Conservation (phyloP, 2,329 filamentous ascomycete species). For the Ustilaginoidea virens region DNA sequence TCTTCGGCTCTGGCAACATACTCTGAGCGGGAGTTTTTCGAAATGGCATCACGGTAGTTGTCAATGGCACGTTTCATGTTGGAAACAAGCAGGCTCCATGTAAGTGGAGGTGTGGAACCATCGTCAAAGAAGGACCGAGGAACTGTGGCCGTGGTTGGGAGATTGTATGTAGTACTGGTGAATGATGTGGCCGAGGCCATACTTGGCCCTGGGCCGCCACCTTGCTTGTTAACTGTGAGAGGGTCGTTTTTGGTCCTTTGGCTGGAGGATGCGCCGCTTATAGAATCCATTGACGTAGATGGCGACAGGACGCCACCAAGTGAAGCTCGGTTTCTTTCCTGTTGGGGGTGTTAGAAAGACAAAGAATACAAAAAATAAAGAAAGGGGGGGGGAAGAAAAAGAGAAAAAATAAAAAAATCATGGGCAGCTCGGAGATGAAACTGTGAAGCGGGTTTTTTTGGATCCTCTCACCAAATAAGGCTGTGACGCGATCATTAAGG, state of each 20-base stretch:
- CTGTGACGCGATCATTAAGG: conserved; percentile 48
- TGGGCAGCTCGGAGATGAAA: too few relatives aligned
- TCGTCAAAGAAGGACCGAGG: conserved; percentile 86
- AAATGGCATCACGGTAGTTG: conserved; percentile 78
- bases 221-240: conserved; percentile 23
- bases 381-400: too few relatives aligned
- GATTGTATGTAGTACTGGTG: conserved; percentile 40
- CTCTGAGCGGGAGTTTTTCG: conserved; percentile 67
- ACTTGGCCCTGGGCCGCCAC: conserved; percentile 30
- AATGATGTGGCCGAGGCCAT: conserved; percentile 47
- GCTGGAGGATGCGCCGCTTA: conserved; percentile 52
- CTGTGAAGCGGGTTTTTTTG: not conserved
- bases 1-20: conserved; percentile 94
- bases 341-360: too few relatives aligned
- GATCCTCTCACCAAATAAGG: conserved; percentile 45
- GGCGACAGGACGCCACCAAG: conserved; percentile 62
- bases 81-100: conserved; percentile 78
- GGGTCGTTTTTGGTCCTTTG: conserved; percentile 42
- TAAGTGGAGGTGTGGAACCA: conserved; percentile 61
- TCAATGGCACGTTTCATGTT: conserved; percentile 90
- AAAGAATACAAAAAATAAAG: too few relatives aligned
- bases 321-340: conserved; percentile 51
- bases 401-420: too few relatives aligned
- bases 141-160: conserved; percentile 43
- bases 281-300: conserved; percentile 81